phyloP scores from a whole-genome alignment of 148 eudicot species.

The Camellia japonica region DNA sequence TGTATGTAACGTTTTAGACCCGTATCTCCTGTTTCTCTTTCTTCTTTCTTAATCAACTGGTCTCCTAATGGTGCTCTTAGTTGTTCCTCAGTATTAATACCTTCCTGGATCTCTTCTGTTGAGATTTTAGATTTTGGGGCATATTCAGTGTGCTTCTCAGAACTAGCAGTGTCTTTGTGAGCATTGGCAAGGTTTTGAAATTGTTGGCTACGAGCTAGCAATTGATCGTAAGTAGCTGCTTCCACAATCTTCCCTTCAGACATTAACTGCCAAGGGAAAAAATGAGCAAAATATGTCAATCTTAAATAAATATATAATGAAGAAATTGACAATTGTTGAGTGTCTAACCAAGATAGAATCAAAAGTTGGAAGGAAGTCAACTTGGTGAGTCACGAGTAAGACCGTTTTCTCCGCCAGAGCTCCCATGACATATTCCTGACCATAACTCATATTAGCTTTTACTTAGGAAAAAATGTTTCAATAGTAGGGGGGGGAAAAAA shows the following conservation, averaged over 20 bases:
- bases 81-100: slow-evolving; percentile 13
- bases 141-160: background rate
- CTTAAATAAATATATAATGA: background rate
- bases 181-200: slow-evolving; percentile 45
- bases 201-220: slow-evolving; percentile 32
- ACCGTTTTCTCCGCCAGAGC: slow-evolving; percentile 57
- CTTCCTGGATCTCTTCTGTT: slow-evolving; percentile 16
- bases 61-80: slow-evolving; percentile 23
- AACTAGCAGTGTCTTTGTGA: slow-evolving; percentile 22
- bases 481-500: background rate
- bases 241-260: slow-evolving; percentile 41
- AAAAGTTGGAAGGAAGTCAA: slow-evolving; percentile 61
- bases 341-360: slow-evolving; percentile 49
- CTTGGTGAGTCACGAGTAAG: slow-evolving; percentile 70
- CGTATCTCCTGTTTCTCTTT: slow-evolving; percentile 52
- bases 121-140: slow-evolving; percentile 5
- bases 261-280: slow-evolving; percentile 35
- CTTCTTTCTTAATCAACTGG: slow-evolving; percentile 56
- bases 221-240: slow-evolving; percentile 38
- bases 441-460: slow-evolving; percentile 1
- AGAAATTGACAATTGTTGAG: background rate
- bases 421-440: slow-evolving; percentile 62
- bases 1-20: slow-evolving; percentile 51
- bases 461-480: background rate
- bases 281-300: background rate